Base-by-base conservation (phyloP, 768 basidiomycete species). In the Mycena chlorophos region DNA sequence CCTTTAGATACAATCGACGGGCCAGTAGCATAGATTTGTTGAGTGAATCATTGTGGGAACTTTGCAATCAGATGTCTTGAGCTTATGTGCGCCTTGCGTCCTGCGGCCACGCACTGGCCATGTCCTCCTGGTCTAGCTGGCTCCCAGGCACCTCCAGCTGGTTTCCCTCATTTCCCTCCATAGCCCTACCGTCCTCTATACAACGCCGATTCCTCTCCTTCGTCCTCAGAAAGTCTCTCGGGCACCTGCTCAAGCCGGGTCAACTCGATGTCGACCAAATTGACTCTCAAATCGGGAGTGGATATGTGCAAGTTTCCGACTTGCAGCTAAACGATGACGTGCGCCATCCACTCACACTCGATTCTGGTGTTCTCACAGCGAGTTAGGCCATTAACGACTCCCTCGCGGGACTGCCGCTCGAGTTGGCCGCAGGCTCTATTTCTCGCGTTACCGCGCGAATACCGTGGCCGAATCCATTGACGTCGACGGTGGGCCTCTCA, bases 131-230 rank as follows among this genome's bases (percentile, higher is more conserved):
- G 85, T 83, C 76, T 64, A 34, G 31, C 31, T 34, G 31, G 31
- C 8, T 34, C 31, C 31, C 31, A 8, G 17, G 31, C n/a, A n/a
- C n/a, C 40, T 74, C 79, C 38, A 75, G 77, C 34, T 83, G 80
- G 80, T 65, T 83, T 51, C 87, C 88, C 22, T 79, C 78, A 68
- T 71, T 90, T 34, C 88, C 89, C 17, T 77, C 78, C 40, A 75
- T 91, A 66, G 63, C 77, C 8, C 72, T 91, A 22, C 86, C 89
- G 16, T 78, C 88, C 8, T 74, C 76, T 52, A 87, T 98, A 43
- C 94, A 97, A 75, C 79, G 86, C 51, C 84, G 91, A 54, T 94
- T 98, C 73, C 78, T 98, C 30, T 94, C 94, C 1, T 98, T 94
- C 68, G 73, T 93, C 50, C 80, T 98, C 58, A 89, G 86, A 78